Evolutionary conservation across 1,284 basidiomycete species (phyloP), one percentile per base, ranked within the genome.

Genomic region (Boletus mariae): DNA sequence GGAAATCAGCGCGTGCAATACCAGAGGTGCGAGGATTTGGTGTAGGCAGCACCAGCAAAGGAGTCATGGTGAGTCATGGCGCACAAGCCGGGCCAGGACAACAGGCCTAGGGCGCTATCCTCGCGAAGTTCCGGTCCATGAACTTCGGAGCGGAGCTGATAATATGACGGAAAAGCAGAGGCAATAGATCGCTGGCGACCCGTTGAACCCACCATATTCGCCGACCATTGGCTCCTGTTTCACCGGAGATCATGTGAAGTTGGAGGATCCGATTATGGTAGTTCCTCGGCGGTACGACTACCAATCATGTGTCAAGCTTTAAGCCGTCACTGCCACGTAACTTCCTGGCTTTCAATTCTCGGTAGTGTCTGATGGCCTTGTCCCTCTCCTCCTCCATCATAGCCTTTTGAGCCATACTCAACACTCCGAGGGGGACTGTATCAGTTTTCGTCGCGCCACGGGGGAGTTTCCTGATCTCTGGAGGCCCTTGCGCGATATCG

Each of bases 341-440:
- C 20, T 53, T 73, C 55, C 60, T 63, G 47, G 79, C 82, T 69
- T 86, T 90, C 68, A 91, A 60, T 68, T 84, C 79, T 55, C 90
- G 70, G 65, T 92, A 91, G 52, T 78, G 72, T 61, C 68, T 70
- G 54, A 92, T 83, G 13, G 73, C 87, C 55, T 75, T 83, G 61
- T 85, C 84, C 53, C 89, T 75, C 70, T 90, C 88, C 55, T 75
- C 73, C 60, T 87, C 87, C 80, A 92, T 82, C 83, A 85, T 82
- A 10, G 75, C 75, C 66, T 81, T 84, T 71, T 90, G 86, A 6
- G 83, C 81, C 78, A 87, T 82, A n/a, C 83, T 86, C 26, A 89
- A 57, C 10, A 87, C 75, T 2, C 76, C 78, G 44, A 51, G 47
- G 12, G 57, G 34, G 76, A 63, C 65, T 58, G 26, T 70, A 71